Conservation (phyloP, 2,329 filamentous ascomycete genomes). For the Alternaria conjuncta region DNA sequence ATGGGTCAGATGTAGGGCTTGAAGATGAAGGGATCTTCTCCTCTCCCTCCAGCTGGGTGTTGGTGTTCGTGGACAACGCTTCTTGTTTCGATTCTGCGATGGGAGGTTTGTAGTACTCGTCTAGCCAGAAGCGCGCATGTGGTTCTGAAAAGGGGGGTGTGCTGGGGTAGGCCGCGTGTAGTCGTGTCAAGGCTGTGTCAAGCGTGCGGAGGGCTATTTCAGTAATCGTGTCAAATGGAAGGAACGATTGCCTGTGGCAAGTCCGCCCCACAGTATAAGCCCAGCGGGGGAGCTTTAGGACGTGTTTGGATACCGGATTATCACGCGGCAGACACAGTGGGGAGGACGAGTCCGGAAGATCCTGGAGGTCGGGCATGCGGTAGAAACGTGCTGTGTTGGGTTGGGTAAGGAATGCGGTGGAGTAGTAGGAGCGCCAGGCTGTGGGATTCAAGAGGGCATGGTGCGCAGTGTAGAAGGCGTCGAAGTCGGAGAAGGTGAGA, state of each 20-base stretch:
- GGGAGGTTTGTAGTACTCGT: background rate
- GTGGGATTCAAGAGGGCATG: background rate
- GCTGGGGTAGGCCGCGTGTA: background rate
- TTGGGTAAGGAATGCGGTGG: conserved; percentile 2
- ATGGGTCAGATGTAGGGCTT: background rate
- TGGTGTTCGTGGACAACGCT: background rate
- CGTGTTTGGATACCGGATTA: background rate
- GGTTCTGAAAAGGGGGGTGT: background rate
- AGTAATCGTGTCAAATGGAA: background rate
- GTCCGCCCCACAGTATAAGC: background rate
- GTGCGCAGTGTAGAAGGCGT: background rate
- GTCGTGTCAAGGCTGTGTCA: conserved; percentile 1
- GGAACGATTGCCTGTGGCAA: background rate
- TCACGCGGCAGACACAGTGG: background rate
- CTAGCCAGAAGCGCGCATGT: background rate
- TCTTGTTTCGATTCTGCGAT: background rate
- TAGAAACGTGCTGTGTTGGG: conserved; percentile 6
- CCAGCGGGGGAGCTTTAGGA: background rate
- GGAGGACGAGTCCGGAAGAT: conserved; percentile 2
- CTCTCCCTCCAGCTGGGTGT: background rate
- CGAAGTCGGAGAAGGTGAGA: background rate
- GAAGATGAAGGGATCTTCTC: background rate
- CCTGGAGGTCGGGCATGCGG: conserved; percentile 3
- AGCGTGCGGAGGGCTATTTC: conserved; percentile 1
- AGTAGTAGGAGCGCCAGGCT: background rate